Conservation (phyloP, 306 rosid species). For the Ziziphus jujuba region DNA sequence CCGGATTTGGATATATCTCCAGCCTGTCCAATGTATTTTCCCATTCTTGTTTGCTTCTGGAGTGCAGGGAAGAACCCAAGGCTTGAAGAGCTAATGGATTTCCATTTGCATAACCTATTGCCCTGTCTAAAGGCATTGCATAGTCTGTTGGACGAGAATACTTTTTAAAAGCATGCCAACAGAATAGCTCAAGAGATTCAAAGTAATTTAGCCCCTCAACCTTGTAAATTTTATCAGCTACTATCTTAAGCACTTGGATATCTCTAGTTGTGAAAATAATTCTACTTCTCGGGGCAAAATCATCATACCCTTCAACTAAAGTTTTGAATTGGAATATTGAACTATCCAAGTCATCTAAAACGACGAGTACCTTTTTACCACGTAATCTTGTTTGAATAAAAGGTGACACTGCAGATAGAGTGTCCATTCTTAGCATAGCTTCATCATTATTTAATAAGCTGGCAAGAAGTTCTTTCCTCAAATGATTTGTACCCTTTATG, state of each 20-base stretch:
- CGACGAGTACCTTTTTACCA: not conserved
- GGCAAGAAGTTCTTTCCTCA: not conserved
- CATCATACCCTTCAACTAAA: not conserved
- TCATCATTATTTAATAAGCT: not conserved
- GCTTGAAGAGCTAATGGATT: constrained; percentile 4
- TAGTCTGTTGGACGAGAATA: not conserved
- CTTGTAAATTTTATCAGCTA: constrained; percentile 1
- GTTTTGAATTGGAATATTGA: not conserved
- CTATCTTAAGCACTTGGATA: not conserved
- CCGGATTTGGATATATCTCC: not conserved
- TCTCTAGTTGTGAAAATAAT: not conserved
- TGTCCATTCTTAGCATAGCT: not conserved
- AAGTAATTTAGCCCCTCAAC: not conserved
- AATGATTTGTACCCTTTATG: not conserved
- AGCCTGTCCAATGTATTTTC: not conserved
- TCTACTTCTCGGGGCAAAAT: constrained; percentile 8
- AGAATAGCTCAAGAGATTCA: constrained; percentile 14
- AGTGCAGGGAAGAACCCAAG: not conserved
- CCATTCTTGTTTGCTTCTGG: not conserved
- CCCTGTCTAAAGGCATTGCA: not conserved
- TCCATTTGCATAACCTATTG: not conserved
- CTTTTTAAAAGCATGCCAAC: constrained; percentile 5
- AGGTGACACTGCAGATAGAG: not conserved
- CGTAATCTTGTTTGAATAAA: not conserved
- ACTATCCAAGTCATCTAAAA: not conserved